Evolutionary conservation across 169 alveolate species (phyloP).

Genomic region (Plasmodium fragile): DNA sequence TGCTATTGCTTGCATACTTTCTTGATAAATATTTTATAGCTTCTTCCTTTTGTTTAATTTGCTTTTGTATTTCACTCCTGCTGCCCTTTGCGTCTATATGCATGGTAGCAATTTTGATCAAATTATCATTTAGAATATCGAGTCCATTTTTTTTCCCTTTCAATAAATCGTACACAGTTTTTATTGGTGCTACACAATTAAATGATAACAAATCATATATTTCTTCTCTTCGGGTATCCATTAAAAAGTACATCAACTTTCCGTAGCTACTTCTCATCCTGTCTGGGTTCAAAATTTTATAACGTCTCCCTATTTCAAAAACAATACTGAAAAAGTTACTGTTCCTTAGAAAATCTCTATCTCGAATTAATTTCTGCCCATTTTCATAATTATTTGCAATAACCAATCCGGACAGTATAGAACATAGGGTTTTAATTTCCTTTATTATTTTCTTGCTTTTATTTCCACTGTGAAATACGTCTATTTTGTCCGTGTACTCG

Average conservation of each 20-base stretch:
- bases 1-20: constrained; percentile 76
- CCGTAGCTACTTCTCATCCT: constrained; percentile 92
- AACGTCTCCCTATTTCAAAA: constrained; percentile 93
- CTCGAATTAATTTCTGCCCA: constrained; percentile 90
- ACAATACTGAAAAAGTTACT: constrained; percentile 89
- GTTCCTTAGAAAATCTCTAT: constrained; percentile 86
- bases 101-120: constrained; percentile 88
- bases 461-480: constrained; percentile 84
- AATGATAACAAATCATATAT: constrained; percentile 88
- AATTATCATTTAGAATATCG: constrained; percentile 88
- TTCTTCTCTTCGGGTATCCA: constrained; percentile 92
- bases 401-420: constrained; percentile 92
- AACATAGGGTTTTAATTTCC: constrained; percentile 91
- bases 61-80: constrained; percentile 83
- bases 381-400: constrained; percentile 92
- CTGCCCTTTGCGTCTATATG: constrained; percentile 77
- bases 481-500: constrained; percentile 92
- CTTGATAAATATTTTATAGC: constrained; percentile 81
- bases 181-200: constrained; percentile 88
- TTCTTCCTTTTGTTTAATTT: constrained; percentile 85
- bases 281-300: constrained; percentile 94
- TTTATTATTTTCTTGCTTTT: constrained; percentile 85
- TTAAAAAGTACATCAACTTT: constrained; percentile 90
- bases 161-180: constrained; percentile 89
- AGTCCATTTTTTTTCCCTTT: constrained; percentile 87